Base-by-base conservation (phyloP, 208 protist species). In the Acanthamoeba lenticulata region DNA sequence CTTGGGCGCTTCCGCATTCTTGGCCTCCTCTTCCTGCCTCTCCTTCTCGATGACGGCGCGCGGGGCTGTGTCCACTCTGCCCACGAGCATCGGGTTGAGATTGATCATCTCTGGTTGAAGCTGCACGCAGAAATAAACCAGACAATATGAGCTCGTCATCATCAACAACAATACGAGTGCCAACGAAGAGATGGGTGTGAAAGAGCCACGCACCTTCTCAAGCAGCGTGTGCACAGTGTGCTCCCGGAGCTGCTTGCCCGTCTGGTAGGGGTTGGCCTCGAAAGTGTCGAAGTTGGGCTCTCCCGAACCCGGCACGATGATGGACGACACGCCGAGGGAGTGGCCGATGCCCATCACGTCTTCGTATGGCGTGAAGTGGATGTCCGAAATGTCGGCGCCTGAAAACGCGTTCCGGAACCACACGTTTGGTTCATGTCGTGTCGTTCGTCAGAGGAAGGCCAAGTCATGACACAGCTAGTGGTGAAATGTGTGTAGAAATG, bases 221-320 rank as follows among this genome's bases (percentile, higher is more conserved):
- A 98, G 85, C 3, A 98, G 95, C 19, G 36, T 13, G 47, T 96
- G 94, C 52, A 98, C 96, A 65, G 97, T 96, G n/a, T 15, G 17
- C 91, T 98, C 97, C 24, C 95, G 94, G 79, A 96, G 86, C 90
- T 97, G 94, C 69, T 97, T 97, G 24, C 32, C 95, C 2, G 93
- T 98, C 81, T 95, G 94, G 94, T 97, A 98, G n/a, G 98, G 98
- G 94, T 99, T 98, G 7, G 95, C 96, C 95, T 98, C 98, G 67
- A 98, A 95, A 0, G 97, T 92, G 77, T 99, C 98, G 90, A 98
- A 98, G 94, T 99, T 98, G 1, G 98, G 95, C 88, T 98, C 97
- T 85, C 98, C 98, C 47, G 96, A 90, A 32, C 97, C 97, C 94
- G 97, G 96, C 6, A 97, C 95, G 4, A 98, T 55, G 21, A 98